Base-by-base conservation (phyloP, 176 grass and related monocot genomes). In the Carex parvula region DNA sequence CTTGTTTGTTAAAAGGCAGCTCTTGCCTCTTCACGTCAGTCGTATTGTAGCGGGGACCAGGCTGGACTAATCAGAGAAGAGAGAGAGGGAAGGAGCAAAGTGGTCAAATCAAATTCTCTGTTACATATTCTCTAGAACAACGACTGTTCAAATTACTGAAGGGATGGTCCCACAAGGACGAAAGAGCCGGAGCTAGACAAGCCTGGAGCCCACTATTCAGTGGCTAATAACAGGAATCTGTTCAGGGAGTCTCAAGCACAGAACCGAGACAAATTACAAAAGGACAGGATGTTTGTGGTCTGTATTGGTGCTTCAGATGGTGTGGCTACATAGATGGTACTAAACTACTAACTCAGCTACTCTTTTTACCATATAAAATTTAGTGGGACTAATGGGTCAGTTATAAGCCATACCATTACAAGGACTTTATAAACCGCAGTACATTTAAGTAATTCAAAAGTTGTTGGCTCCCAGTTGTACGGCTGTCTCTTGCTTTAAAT, bases 1-100 rank as follows among this genome's bases (percentile, higher is more conserved):
- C 24, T 52, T 82, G 80, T 82, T 82, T 83, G 62, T 83, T 52
- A 35, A 52, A 83, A 57, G 73, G 37, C 24, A 53, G 63, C 16
- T 65, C 37, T 81, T 39, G 6, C 52, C 50, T 8, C 6, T 48
- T 48, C 46, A 48, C 16, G 10, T 18, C 39, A 76, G 8, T 46
- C 10, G 39, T 11, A 46, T 42, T 42, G 41, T 22, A 48, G 41
- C 17, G 79, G 59, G 55, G 54, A 42, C 33, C 54, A 6, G n/a
- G 20, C 32, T 83, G 32, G 39, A 82, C 57, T 64, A 18, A 20
- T 46, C 37, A 67, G 41, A 83, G 48, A 32, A 68, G 64, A 68
- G 41, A 73, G 70, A 77, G 73, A 56, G 44, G 2, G 42, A 15
- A 20, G 64, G 4, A 26, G 10, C 6, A 14, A 33, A 41, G 6